Percentiles rank a stretch among this genome's conserved stretches.
Evolutionary conservation across 2,329 filamentous ascomycete genomes (phyloP).

Genomic region (Hyphodiscus sp.): DNA sequence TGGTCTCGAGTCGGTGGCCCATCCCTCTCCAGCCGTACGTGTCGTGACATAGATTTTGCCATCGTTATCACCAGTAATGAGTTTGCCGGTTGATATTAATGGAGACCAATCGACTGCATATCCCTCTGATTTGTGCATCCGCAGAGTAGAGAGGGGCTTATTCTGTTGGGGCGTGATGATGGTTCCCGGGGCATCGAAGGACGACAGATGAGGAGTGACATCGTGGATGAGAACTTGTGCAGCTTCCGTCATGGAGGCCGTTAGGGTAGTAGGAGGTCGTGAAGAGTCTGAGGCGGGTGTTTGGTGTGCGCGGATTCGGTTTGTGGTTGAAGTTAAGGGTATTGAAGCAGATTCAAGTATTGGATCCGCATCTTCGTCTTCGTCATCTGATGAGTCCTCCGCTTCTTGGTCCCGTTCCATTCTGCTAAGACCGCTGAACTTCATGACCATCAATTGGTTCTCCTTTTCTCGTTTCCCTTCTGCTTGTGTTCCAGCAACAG

Average conservation of each 20-base stretch:
- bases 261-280: conserved; percentile 71
- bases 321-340: conserved; percentile 79
- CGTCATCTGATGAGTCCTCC: conserved; percentile 63
- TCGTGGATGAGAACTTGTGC: conserved; percentile 88
- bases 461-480: conserved; percentile 68
- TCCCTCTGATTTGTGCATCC: conserved; percentile 87
- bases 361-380: conserved; percentile 71
- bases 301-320: conserved; percentile 86
- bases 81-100: conserved; percentile 69
- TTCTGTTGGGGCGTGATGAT: conserved; percentile 75
- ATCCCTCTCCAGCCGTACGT: conserved; percentile 79
- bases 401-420: conserved; percentile 69
- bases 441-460: conserved; percentile 93
- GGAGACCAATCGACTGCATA: conserved; percentile 98
- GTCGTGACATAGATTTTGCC: conserved; percentile 87
- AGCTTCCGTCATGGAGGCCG: conserved; percentile 89
- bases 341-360: conserved; percentile 92
- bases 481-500: conserved; percentile 90
- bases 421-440: conserved; percentile 83
- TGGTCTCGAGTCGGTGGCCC: conserved; percentile 76
- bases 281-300: conserved; percentile 64
- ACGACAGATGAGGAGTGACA: conserved; percentile 78
- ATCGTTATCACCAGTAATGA: conserved; percentile 86
- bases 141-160: conserved; percentile 80
- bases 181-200: conserved; percentile 85